Base-by-base conservation (phyloP, 2,329 filamentous ascomycete genomes). In the Aspergillus proliferans region DNA sequence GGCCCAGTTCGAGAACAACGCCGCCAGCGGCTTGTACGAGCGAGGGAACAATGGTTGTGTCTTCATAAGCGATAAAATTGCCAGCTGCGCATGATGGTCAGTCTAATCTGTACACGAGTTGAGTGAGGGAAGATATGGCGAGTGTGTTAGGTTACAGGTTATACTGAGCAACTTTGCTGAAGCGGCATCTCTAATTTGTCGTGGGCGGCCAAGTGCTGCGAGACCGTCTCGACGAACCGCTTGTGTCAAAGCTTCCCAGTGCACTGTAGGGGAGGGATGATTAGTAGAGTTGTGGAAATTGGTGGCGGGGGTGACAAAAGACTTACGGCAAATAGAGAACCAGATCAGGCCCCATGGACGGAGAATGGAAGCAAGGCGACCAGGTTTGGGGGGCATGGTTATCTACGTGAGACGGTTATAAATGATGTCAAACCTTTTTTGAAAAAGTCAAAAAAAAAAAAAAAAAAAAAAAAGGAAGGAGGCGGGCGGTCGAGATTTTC, bases 1-100 rank as follows among this genome's bases (percentile, higher is more conserved):
- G 71, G 18, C 73, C 74, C 1, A 75, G 62, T 50, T 77, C 74
- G 30, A 76, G 67, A 42, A 76, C 59, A 6, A 60, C 51, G 28
- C 74, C 73, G 6, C 24, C 22, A 18, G 65, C 65, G 30, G 62
- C 46, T 9, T 44, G 64, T 24, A 58, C 66, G 52, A 57, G 62
- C 1, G 50, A 62, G 21, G 68, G 64, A 21, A 70, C 59, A 47
- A 50, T 45, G 14, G 65, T 69, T 6, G 64, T 68, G 36, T 64
- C 47, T 58, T 71, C 68, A 43, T 55, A 67, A 6, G 64, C 58
- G 50, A 65, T 61, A 45, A 67, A 68, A 21, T 45, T 48, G 40
- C 10, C 42, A 26, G 60, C 64, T 66, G 41, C 65, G 41, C 14
- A 52, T 30, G 4, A 24, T n/a, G 18, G 21, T 55, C 22, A 22